These are phyloP conservation scores for Linderniella brevidens DNA, from an alignment of 257 asterid genomes.

Conservation along the genomic window DNA sequence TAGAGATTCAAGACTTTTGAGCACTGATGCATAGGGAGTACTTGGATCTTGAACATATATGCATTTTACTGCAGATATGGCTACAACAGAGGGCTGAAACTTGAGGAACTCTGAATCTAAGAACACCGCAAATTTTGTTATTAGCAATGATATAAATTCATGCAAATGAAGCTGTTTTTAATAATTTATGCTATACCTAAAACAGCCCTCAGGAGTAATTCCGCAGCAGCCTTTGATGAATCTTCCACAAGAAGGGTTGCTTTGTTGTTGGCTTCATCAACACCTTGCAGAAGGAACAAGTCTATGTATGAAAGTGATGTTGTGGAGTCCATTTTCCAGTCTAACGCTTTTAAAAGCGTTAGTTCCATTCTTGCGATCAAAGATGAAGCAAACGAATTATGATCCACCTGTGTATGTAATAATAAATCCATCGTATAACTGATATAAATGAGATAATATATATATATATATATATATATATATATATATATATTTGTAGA, in stretches of 20 bases:
- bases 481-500: background rate
- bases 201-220: conserved; percentile 26
- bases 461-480: background rate
- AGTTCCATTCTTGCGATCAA: conserved; percentile 46
- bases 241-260: conserved; percentile 14
- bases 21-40: conserved; percentile 6
- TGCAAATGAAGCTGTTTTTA: background rate
- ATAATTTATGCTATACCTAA: conserved; percentile 22
- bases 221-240: conserved; percentile 13
- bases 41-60: conserved; percentile 11
- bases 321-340: conserved; percentile 38
- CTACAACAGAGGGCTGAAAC: conserved; percentile 37
- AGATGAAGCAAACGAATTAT: conserved; percentile 19
- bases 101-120: conserved; percentile 37
- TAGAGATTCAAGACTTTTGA: conserved; percentile 15
- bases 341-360: conserved; percentile 26
- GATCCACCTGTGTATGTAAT: conserved; percentile 15
- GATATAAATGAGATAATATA: background rate
- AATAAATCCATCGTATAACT: background rate
- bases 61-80: conserved; percentile 26
- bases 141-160: background rate
- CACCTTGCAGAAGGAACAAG: conserved; percentile 14
- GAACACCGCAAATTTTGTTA: background rate
- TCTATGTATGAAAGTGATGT: conserved; percentile 44
- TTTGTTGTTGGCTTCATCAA: conserved; percentile 4